phyloP scores from a whole-genome alignment of 352 stramenopile species.

The Plasmopara muralis region DNA sequence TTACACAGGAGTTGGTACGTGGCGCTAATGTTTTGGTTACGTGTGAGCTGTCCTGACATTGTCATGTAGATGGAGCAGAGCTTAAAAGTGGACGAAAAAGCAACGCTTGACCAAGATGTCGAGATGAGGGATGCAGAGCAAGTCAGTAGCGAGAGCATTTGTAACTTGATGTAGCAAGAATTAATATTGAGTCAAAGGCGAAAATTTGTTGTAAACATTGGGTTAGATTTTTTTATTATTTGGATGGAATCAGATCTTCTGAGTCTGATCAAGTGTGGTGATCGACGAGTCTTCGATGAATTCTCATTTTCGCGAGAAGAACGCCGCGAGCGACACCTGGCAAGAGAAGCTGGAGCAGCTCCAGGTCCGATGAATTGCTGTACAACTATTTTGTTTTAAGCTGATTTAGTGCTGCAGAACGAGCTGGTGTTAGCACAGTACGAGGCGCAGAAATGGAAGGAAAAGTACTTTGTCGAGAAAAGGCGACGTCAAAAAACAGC shows the following conservation, averaged over 20 bases:
- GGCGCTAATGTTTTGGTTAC: neutral
- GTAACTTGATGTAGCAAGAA: constrained; percentile 23
- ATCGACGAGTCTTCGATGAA: constrained; percentile 13
- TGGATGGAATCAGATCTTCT: constrained; percentile 1
- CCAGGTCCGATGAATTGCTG: constrained; percentile 20
- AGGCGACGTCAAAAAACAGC: constrained; percentile 56
- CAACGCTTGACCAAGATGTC: constrained; percentile 11
- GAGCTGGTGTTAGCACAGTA: constrained; percentile 57
- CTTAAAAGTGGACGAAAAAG: constrained; percentile 10
- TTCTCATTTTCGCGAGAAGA: constrained; percentile 21
- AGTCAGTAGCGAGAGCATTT: constrained; percentile 7
- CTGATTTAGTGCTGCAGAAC: constrained; percentile 31
- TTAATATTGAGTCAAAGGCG: neutral
- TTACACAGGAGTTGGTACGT: constrained; percentile 45
- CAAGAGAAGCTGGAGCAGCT: constrained; percentile 40
- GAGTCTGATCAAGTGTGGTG: neutral
- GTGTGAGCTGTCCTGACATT: constrained; percentile 5
- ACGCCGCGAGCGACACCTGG: constrained; percentile 21
- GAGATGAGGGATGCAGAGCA: constrained; percentile 21
- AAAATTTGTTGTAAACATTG: constrained; percentile 8
- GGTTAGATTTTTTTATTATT: constrained; percentile 7
- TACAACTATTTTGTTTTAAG: neutral
- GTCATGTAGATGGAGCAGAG: constrained; percentile 33
- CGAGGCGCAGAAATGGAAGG: constrained; percentile 69
- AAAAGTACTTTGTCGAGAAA: constrained; percentile 74